A percentile compares a stretch with the other conserved stretches of the same genome.
These are phyloP conservation scores for Limonium bicolor DNA, from an alignment of 148 eudicot species.

Conservation along the genomic window DNA sequence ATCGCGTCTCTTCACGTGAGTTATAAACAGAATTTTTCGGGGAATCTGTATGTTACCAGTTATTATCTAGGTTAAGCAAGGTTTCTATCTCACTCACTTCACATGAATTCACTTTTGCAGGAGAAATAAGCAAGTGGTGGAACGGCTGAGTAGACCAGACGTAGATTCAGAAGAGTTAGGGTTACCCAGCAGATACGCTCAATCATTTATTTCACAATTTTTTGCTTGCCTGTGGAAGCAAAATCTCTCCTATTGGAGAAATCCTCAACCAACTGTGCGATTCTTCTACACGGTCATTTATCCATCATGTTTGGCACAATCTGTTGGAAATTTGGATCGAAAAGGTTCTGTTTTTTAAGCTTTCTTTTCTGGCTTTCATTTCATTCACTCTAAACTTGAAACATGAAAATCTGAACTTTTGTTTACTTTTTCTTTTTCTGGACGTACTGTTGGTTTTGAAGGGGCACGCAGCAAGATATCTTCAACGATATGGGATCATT, in stretches of 20 bases:
- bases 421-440: background rate
- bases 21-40: too few relatives aligned
- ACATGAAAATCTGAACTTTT: background rate
- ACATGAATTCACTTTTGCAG: slow-evolving; percentile 19
- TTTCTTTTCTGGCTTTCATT: background rate
- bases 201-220: slow-evolving; percentile 41
- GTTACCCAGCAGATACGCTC: slow-evolving; percentile 54
- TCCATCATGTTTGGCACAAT: slow-evolving; percentile 75
- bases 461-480: slow-evolving; percentile 79
- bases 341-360: slow-evolving; percentile 25
- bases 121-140: slow-evolving; percentile 43
- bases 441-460: slow-evolving; percentile 8
- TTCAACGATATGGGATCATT: slow-evolving; percentile 90
- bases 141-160: slow-evolving; percentile 44
- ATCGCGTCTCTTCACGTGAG: slow-evolving; percentile 39
- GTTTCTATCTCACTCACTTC: background rate
- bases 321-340: slow-evolving; percentile 70
- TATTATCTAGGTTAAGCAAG: background rate
- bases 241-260: slow-evolving; percentile 66
- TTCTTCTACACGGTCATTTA: slow-evolving; percentile 65
- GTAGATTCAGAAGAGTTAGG: slow-evolving; percentile 24
- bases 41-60: background rate
- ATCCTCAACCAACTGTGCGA: slow-evolving; percentile 71
- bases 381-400: background rate
- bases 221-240: slow-evolving; percentile 65